Base-by-base conservation (phyloP, 176 grass and related monocot species). In the Hyparrhenia diplandra region DNA sequence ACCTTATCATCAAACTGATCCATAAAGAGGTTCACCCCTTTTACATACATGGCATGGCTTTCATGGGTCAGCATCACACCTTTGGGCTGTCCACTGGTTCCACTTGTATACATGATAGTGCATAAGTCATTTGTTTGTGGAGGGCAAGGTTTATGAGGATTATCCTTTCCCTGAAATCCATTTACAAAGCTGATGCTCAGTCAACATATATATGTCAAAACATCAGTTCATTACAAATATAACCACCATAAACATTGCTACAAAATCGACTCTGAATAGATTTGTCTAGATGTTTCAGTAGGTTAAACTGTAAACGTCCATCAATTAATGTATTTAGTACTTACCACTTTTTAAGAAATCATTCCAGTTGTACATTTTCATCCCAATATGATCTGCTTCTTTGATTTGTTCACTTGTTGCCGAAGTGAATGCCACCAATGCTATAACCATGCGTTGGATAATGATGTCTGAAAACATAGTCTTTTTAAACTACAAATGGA, bases 21-120 rank as follows among this genome's bases (percentile, higher is more conserved):
- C 93, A 99, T 91, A 71, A 83, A 93, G n/a, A n/a, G 88, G 82
- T 88, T 83, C 51, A 91, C 80, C 17, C 96, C 96, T 71, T 78
- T 83, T 36, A 99, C 96, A 75, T 85, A 93, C 73, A 64, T 77
- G 36, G 87, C 89, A 71, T 89, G 88, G 13, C 80, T 85, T 80
- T 95, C 88, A 83, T 99, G 96, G 80, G 82, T 93, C 51, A 99
- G 82, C 79, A 95, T 90, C 7, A 99, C 96, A 69, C 96, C 96
- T 80, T 99, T 99, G 18, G 96, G 96, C 39, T 81, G 74, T 77
- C 96, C 96, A 8, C 96, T 99, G 29, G 96, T 99, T 79, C 96
- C 96, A 83, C 96, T 99, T 64, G 96, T 99, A 77, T 99, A 99
- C 96, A 99, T 99, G 74, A 99, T 95, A 45, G 96, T 99, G 77